These are phyloP conservation scores for Chiua sp. DNA, from an alignment of 1,284 basidiomycete genomes.

Conservation along the genomic window DNA sequence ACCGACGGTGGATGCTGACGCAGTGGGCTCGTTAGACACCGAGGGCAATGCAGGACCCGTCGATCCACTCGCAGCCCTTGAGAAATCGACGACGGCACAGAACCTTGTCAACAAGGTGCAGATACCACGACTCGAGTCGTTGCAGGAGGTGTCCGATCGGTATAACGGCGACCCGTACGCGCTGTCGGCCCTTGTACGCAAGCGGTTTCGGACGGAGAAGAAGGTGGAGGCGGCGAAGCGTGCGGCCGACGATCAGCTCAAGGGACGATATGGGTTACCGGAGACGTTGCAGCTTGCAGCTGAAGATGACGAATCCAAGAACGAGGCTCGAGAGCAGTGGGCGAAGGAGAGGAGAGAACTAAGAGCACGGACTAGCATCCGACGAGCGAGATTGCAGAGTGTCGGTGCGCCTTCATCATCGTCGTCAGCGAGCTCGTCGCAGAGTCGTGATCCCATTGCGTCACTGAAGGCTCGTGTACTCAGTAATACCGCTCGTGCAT, in stretches of 20 bases:
- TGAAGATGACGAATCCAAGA: conserved; percentile 59
- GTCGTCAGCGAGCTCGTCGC: conserved; percentile 22
- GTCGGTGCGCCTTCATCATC: conserved; percentile 39
- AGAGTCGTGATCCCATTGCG: conserved; percentile 38
- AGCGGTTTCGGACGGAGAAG: conserved; percentile 87
- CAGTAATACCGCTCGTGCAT: conserved; percentile 48
- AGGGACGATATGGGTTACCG: conserved; percentile 76
- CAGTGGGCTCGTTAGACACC: conserved; percentile 56
- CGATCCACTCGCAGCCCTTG: conserved; percentile 88
- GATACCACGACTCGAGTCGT: conserved; percentile 77
- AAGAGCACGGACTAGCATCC: conserved; percentile 46
- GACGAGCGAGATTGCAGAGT: conserved; percentile 52
- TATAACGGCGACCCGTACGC: conserved; percentile 86
- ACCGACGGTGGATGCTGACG: not conserved
- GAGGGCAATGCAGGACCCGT: conserved; percentile 65
- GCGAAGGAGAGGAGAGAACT: conserved; percentile 51
- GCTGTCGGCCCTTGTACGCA: conserved; percentile 76
- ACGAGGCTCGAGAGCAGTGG: conserved; percentile 70
- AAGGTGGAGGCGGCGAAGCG: conserved; percentile 72
- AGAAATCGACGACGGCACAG: conserved; percentile 85
- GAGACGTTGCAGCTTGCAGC: conserved; percentile 62
- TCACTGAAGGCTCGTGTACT: conserved; percentile 62
- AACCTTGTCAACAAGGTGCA: conserved; percentile 73
- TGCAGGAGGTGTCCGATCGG: conserved; percentile 75
- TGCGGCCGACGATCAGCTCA: conserved; percentile 70